Base-by-base conservation (phyloP, 2,329 filamentous ascomycete genomes). In the Exophiala aquamarina region DNA sequence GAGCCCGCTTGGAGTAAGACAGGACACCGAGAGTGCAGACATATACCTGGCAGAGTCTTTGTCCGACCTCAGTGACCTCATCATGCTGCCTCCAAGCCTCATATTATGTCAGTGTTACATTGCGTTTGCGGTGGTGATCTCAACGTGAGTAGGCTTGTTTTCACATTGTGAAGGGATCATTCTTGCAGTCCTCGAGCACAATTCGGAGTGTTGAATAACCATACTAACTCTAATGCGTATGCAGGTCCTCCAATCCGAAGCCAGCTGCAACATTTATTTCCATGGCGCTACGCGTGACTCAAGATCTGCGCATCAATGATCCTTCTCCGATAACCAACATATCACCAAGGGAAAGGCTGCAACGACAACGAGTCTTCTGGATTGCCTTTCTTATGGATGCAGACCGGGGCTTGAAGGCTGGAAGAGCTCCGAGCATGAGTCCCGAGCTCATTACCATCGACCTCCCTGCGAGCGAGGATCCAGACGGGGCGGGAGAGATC, bases 41-140 rank as follows among this genome's bases (percentile, higher is more conserved):
- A 86, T 83, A 2, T 94, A 95, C 64, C 73, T 97, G 59, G 96
- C 97, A 72, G 97, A 98, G 64, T 90, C 91, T n/a, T 86, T 97
- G 79, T 89, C 86, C 13, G 88, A 95, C 33, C 85, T 95, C 63
- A 83, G 89, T 0, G 91, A 96, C 66, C 72, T 98, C 47, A 90
- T 90, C 1, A 91, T 97, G 84, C 85, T 91, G 34, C 96, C 95
- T 63, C 95, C 91, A 5, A 92, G 97, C 68, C 76, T 97, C 15
- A 73, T 97, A 32, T 95, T 90, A 60, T 91, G 97, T 2, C 92
- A 98, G 68, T 93, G 90, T n/a, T 74, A 97, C 35, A 73, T 97
- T 19, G 93, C 90, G 50, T 95, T 97, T 84, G 80, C 89, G 2
- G 74, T 96, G 10, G 96, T 97, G 70, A 79, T 97, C 68, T 89